Evolutionary conservation across 1,139 yeast genomes (phyloP), one percentile per base, ranked within the genome.

Genomic region (Scheffersomyces lignicola): DNA sequence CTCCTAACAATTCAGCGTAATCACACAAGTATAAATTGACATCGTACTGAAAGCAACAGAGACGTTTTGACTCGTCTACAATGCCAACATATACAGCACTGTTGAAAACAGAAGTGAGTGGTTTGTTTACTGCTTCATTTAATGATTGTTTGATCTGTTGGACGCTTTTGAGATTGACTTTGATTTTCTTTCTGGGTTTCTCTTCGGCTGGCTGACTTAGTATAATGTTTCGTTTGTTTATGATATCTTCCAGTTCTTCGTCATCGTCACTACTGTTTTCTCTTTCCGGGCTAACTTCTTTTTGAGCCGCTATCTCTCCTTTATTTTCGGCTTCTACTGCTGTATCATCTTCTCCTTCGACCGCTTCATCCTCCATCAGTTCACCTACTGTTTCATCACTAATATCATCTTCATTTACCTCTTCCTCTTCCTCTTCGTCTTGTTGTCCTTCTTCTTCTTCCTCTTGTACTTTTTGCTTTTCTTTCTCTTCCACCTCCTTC

Each of bases 31-130:
- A 84, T 22, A 92, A 65, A 39, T 79, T 78, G 8, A 90, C 83
- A 43, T 84, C 96, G 51, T 80, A 76, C 52, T 94, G 99, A 35
- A 92, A 69, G 16, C 96, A 85, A 11, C 85, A 81, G 12, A 92
- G 61, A 25, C 97, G 65, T 43, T 78, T 73, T 4, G 58, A 53
- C 17, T 74, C 76, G 54, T 90, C 97, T 1, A 87, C 92, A 4
- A 92, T 63, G 0, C 99, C 98, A 7, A 92, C 82, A 52, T 75
- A 88, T 0, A 83, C 78, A 35, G 85, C 77, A 39, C 84, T 78
- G 13, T 82, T 74, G 54, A 92, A 78, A 1, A 87, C 61, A 29
- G 77, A 74, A 0, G 96, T 83, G 18, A 92, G 57, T 4, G 73
- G 71, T 20, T 65, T 59, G 52, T 83, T 76, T 0, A 76, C 65